Evolutionary conservation across 495 filamentous ascomycete genomes (phyloP).

Genomic region (Penicillium lividum): DNA sequence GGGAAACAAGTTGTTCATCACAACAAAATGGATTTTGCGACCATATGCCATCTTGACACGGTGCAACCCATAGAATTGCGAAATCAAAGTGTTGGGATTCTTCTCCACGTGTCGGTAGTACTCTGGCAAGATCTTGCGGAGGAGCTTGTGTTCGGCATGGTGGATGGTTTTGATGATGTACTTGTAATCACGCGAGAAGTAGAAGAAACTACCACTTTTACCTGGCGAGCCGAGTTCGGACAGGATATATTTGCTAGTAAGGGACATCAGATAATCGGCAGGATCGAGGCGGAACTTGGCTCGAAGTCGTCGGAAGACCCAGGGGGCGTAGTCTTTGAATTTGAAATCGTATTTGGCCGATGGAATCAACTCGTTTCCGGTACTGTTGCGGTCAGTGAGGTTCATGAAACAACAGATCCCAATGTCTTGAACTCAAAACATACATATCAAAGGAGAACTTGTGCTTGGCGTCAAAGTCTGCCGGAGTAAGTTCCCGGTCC

Average conservation of each 20-base stretch:
- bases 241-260: constrained; percentile 98
- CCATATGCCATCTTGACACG: constrained; percentile 98
- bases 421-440: constrained; percentile 22
- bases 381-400: constrained; percentile 50
- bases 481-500: constrained; percentile 81
- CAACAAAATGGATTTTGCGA: constrained; percentile 97
- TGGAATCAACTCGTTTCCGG: constrained; percentile 94
- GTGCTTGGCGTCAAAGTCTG: constrained; percentile 87
- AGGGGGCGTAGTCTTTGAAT: constrained; percentile 99
- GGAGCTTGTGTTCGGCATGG: constrained; percentile 91
- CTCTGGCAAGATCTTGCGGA: constrained; percentile 86
- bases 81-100: constrained; percentile 94
- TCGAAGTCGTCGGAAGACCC: constrained; percentile 95
- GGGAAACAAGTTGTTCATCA: constrained; percentile 99
- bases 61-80: constrained; percentile 97
- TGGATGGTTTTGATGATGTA: constrained; percentile 99
- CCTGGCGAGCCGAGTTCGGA: constrained; percentile 96
- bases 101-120: constrained; percentile 92
- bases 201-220: constrained; percentile 99
- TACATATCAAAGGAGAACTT: constrained; percentile 99
- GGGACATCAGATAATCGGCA: constrained; percentile 96
- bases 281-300: constrained; percentile 89
- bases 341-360: constrained; percentile 99
- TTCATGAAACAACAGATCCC: constrained; percentile 1
- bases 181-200: constrained; percentile 99